Conservation (phyloP, 805 yeast species). For the Zygosaccharomyces kombuchaensis region DNA sequence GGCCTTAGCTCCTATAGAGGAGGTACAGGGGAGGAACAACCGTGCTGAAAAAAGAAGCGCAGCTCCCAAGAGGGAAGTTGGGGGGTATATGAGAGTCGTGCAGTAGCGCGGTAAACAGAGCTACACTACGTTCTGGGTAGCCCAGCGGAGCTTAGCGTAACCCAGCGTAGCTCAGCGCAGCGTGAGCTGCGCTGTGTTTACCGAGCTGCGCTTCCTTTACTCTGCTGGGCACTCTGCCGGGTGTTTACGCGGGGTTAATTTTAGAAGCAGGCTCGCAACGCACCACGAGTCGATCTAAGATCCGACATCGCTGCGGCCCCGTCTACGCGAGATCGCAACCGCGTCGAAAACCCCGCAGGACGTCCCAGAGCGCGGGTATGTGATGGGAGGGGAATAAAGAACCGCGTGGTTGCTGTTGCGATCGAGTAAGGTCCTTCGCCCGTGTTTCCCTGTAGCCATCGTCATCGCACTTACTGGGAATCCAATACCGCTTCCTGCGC, state of each 20-base stretch:
- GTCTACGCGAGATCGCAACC: slow-evolving; percentile 6
- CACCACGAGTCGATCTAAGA: slow-evolving; percentile 4
- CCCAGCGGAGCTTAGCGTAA: no score
- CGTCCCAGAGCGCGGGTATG: no score
- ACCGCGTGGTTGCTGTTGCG: slow-evolving; percentile 8
- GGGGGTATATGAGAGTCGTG: not conserved
- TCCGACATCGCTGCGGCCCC: not conserved
- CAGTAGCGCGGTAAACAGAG: not conserved
- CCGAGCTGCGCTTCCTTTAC: not conserved
- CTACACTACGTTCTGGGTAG: no score
- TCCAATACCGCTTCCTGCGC: slow-evolving; percentile 7
- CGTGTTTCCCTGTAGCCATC: not conserved
- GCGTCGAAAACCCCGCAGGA: slow-evolving; percentile 2
- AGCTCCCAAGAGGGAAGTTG: not conserved
- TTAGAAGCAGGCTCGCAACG: not conserved
- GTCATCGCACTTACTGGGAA: no score
- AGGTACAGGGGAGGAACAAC: not conserved
- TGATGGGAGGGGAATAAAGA: not conserved
- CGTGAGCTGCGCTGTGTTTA: not conserved
- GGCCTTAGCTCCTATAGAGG: not conserved
- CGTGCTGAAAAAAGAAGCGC: not conserved
- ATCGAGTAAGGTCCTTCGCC: not conserved
- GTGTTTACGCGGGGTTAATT: not conserved
- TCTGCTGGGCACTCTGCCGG: slow-evolving; percentile 1
- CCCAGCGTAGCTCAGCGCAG: no score